These are phyloP conservation scores for Parietaria judaica DNA, from an alignment of 306 rosid genomes.

Conservation along the genomic window DNA sequence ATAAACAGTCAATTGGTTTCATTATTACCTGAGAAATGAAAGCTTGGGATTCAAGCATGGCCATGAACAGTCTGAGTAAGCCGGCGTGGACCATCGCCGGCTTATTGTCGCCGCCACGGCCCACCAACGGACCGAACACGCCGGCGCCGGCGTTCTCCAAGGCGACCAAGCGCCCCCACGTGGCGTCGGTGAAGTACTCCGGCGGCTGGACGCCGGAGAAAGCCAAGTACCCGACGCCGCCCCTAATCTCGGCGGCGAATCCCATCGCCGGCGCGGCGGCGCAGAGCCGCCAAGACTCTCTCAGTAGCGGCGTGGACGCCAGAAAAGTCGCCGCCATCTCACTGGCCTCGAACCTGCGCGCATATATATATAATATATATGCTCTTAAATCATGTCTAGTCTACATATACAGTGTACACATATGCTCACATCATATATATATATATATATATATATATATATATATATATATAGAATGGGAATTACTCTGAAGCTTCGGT, in stretches of 20 bases:
- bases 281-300: conserved; percentile 79
- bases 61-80: conserved; percentile 36
- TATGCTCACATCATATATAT: background rate
- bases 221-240: conserved; percentile 42
- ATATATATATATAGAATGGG: conserved; percentile 4
- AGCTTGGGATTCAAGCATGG: conserved; percentile 19
- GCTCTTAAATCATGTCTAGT: background rate
- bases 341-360: conserved; percentile 59
- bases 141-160: conserved; percentile 25
- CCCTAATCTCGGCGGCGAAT: conserved; percentile 30
- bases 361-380: too few species aligned
- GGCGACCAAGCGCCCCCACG: conserved; percentile 9
- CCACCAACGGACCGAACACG: conserved; percentile 27
- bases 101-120: conserved; percentile 25
- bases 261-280: conserved; percentile 12
- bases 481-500: conserved; percentile 63
- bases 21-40: conserved; percentile 46
- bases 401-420: background rate
- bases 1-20: background rate
- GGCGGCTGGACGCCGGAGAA: conserved; percentile 52
- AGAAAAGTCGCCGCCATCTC: conserved; percentile 60
- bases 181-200: background rate
- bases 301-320: conserved; percentile 58
- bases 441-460: too few species aligned
- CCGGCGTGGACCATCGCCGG: conserved; percentile 60